These are phyloP conservation scores for Hypoxylon sp. DNA, from an alignment of 2,329 filamentous ascomycete species.

Conservation along the genomic window DNA sequence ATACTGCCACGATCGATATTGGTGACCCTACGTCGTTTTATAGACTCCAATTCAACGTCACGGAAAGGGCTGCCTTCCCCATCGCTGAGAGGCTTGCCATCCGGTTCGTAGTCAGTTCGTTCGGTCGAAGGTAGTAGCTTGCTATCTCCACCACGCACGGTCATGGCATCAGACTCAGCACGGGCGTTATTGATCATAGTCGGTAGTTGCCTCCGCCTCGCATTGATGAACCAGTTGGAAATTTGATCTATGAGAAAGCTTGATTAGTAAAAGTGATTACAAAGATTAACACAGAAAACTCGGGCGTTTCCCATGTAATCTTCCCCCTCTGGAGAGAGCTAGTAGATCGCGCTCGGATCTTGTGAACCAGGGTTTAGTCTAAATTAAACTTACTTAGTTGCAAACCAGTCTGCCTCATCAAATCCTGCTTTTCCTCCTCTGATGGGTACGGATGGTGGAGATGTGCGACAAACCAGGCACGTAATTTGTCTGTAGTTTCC, in stretches of 20 bases:
- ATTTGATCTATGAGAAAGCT: constrained; percentile 70
- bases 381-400: constrained; percentile 77
- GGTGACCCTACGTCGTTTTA: constrained; percentile 55
- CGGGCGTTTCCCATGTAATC: constrained; percentile 1
- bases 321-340: constrained; percentile 14
- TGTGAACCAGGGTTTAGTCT: background rate
- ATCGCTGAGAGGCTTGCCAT: constrained; percentile 63
- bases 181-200: constrained; percentile 71
- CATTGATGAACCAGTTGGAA: constrained; percentile 87
- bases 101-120: constrained; percentile 57
- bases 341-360: constrained; percentile 17
- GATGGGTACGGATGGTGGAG: constrained; percentile 87
- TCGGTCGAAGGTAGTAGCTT: constrained; percentile 59
- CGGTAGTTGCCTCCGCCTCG: constrained; percentile 75
- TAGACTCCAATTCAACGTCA: constrained; percentile 58
- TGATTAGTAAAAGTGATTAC: constrained; percentile 38
- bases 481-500: constrained; percentile 85
- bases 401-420: constrained; percentile 82
- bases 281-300: background rate
- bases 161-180: constrained; percentile 66
- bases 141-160: constrained; percentile 55
- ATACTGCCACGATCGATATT: constrained; percentile 65
- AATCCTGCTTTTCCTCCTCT: constrained; percentile 87
- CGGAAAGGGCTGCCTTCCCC: constrained; percentile 63
- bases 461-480: constrained; percentile 84